These are phyloP conservation scores for Caryopteris hybrid DNA, from an alignment of 305 asterid genomes.

Conservation along the genomic window DNA sequence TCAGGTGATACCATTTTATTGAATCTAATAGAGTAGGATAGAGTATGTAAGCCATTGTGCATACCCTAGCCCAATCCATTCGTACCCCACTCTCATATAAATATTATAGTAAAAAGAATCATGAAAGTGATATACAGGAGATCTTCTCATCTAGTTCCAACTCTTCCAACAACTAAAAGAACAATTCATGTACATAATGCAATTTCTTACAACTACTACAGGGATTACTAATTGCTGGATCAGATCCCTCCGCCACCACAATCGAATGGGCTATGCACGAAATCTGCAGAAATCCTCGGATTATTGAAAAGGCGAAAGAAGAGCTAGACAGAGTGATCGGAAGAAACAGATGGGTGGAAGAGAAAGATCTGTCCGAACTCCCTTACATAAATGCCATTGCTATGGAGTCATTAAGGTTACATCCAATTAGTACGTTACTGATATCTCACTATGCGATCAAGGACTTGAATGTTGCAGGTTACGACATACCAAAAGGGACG, in stretches of 20 bases:
- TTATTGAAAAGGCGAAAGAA: conserved; percentile 28
- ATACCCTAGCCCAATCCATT: no score
- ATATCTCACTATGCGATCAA: conserved; percentile 35
- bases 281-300: conserved; percentile 25
- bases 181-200: neutral
- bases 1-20: no score
- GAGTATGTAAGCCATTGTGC: no score
- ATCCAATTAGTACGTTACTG: conserved; percentile 30
- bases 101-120: no score
- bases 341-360: conserved; percentile 38
- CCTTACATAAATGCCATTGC: conserved; percentile 40
- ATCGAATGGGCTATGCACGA: conserved; percentile 48
- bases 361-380: conserved; percentile 20
- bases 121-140: no score
- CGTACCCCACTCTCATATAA: no score
- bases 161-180: neutral
- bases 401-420: conserved; percentile 42
- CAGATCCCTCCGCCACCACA: conserved; percentile 32
- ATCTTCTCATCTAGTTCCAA: no score
- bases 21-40: no score
- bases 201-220: neutral
- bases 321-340: conserved; percentile 40
- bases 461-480: conserved; percentile 37
- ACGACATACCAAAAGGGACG: conserved; percentile 40
- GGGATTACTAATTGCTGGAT: conserved; percentile 31